These are phyloP conservation scores for Phaeophleospora eucalypticola DNA, from an alignment of 2,329 filamentous ascomycete species.

Conservation along the genomic window DNA sequence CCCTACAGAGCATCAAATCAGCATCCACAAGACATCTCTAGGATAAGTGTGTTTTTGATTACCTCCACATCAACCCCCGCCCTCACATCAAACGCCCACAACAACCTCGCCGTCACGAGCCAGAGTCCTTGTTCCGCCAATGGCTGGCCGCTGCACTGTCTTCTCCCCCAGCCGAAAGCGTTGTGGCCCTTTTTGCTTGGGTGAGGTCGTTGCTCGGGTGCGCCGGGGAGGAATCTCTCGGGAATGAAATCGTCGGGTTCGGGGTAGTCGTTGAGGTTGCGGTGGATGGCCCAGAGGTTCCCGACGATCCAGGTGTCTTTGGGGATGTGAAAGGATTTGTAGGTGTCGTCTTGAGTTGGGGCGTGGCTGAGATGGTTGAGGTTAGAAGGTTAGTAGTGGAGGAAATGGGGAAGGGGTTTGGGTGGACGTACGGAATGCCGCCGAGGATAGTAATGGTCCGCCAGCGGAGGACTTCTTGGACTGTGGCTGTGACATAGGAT, in stretches of 20 bases:
- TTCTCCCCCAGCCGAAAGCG: slow-evolving; percentile 11
- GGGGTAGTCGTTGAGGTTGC: slow-evolving; percentile 8
- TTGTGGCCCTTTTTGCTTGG: slow-evolving; percentile 8
- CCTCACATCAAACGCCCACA: too few species aligned
- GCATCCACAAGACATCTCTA: too few species aligned
- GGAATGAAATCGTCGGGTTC: slow-evolving; percentile 9
- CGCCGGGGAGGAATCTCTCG: slow-evolving; percentile 8
- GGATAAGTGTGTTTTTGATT: background rate
- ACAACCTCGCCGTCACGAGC: too few species aligned
- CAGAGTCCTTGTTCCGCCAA: too few species aligned
- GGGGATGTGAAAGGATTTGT: slow-evolving; percentile 12
- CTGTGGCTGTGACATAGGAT: slow-evolving; percentile 27
- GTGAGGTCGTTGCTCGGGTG: background rate
- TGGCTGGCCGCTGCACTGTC: slow-evolving; percentile 8
- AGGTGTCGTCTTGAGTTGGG: slow-evolving; percentile 18
- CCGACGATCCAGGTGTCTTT: slow-evolving; percentile 43
- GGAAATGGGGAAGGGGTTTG: too few species aligned
- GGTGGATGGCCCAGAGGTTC: slow-evolving; percentile 42
- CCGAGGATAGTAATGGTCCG: slow-evolving; percentile 24
- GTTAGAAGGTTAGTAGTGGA: too few species aligned
- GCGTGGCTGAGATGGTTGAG: too few species aligned
- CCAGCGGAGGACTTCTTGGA: slow-evolving; percentile 34
- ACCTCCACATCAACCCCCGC: background rate
- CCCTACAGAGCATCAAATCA: background rate
- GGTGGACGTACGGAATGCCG: slow-evolving; percentile 30